Conservation (phyloP, 306 rosid genomes). For the Sicyos baderoa region DNA sequence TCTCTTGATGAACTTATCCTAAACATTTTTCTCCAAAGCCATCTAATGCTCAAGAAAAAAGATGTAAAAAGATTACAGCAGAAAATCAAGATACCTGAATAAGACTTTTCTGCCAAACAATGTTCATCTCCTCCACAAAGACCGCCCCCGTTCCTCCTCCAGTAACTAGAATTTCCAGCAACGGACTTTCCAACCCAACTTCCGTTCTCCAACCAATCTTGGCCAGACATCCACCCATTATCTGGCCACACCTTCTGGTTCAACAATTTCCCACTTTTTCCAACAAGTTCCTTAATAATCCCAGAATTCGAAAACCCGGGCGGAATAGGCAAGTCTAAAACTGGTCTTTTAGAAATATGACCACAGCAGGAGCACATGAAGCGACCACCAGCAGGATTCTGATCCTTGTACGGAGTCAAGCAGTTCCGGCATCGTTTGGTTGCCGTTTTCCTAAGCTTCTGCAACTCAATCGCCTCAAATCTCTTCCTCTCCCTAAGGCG, state of each 20-base stretch:
- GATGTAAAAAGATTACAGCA: slow-evolving; percentile 64
- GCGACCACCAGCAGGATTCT: slow-evolving; percentile 94
- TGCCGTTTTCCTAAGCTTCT: slow-evolving; percentile 82
- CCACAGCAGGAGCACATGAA: slow-evolving; percentile 98
- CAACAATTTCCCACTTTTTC: slow-evolving; percentile 78
- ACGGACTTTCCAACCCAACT: slow-evolving; percentile 68
- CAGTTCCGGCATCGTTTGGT: slow-evolving; percentile 85
- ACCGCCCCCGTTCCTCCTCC: slow-evolving; percentile 60
- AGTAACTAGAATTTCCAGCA: slow-evolving; percentile 46
- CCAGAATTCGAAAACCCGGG: slow-evolving; percentile 61
- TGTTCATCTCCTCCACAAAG: slow-evolving; percentile 68
- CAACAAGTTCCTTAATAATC: slow-evolving; percentile 69
- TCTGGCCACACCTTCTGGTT: slow-evolving; percentile 86
- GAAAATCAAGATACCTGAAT: slow-evolving; percentile 63
- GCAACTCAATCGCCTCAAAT: slow-evolving; percentile 84
- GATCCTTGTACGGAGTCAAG: slow-evolving; percentile 84
- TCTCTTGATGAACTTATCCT: slow-evolving; percentile 61
- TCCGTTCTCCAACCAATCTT: slow-evolving; percentile 85
- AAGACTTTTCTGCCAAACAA: slow-evolving; percentile 78
- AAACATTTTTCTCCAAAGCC: slow-evolving; percentile 93
- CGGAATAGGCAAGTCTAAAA: slow-evolving; percentile 72
- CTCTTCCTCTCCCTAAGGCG: slow-evolving; percentile 81
- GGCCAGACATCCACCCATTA: slow-evolving; percentile 83
- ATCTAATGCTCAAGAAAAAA: slow-evolving; percentile 71
- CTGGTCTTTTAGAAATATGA: slow-evolving; percentile 88